phyloP scores from a whole-genome alignment of 441 rosid species.

The Pelargonium citronellum region DNA sequence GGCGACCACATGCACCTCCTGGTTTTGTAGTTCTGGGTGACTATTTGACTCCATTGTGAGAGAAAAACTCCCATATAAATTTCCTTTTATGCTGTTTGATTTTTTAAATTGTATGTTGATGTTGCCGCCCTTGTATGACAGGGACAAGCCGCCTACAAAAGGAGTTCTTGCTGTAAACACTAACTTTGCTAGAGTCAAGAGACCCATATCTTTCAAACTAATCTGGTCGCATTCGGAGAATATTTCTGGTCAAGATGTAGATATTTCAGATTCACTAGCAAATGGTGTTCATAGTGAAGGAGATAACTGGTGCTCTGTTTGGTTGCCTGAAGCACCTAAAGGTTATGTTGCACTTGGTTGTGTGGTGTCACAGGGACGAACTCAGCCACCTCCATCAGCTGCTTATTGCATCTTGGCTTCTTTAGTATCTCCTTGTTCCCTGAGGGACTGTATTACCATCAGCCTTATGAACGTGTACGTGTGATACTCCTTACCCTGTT shows the following conservation, averaged over 20 bases:
- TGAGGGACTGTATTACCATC: constrained; percentile 79
- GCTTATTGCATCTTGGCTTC: constrained; percentile 69
- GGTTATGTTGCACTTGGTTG: constrained; percentile 91
- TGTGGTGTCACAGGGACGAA: constrained; percentile 67
- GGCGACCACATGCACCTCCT: constrained; percentile 93
- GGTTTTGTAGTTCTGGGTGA: constrained; percentile 97
- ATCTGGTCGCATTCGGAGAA: constrained; percentile 59
- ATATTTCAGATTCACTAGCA: constrained; percentile 20
- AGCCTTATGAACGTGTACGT: constrained; percentile 56
- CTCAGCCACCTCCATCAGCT: constrained; percentile 72
- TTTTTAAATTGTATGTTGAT: constrained; percentile 7
- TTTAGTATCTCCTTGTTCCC: constrained; percentile 74
- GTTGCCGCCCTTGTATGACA: constrained; percentile 36
- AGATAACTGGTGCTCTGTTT: constrained; percentile 51
- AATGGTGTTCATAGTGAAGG: constrained; percentile 24
- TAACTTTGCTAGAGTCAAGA: constrained; percentile 69
- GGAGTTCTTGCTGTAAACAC: constrained; percentile 87
- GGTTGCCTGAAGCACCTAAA: constrained; percentile 91
- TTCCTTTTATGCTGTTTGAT: constrained; percentile 19
- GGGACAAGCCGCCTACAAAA: constrained; percentile 96
- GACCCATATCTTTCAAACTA: constrained; percentile 70
- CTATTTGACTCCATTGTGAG: constrained; percentile 84
- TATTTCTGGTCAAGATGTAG: constrained; percentile 31
- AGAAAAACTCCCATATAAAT: constrained; percentile 18
- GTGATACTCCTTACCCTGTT: constrained; percentile 14